Conservation (phyloP, 1,139 yeast genomes). For the Scheffersomyces illinoinensis region DNA sequence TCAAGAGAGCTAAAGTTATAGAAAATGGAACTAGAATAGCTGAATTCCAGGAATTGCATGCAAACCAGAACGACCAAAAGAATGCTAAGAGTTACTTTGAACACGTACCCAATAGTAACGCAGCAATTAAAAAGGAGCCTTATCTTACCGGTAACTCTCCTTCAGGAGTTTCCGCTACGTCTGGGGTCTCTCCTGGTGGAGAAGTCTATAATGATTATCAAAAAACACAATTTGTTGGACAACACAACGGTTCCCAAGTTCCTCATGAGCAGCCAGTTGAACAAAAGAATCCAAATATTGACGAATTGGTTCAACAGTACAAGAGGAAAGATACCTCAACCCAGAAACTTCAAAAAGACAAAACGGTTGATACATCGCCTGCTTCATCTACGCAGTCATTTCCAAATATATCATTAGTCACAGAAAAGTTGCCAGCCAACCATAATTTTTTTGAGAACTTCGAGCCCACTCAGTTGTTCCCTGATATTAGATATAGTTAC, state of each 20-base stretch:
- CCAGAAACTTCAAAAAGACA: conserved; percentile 4
- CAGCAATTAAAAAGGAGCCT: conserved; percentile 1
- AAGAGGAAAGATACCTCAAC: conserved; percentile 14
- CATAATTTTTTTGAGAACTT: conserved; percentile 47
- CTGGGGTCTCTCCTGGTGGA: conserved; percentile 37
- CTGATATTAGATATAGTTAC: conserved; percentile 32
- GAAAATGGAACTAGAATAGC: conserved; percentile 41
- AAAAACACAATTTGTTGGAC: not conserved
- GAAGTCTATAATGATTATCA: conserved; percentile 16
- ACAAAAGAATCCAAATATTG: conserved; percentile 20
- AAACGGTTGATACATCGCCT: conserved; percentile 35
- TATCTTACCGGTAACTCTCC: conserved; percentile 11
- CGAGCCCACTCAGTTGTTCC: conserved; percentile 53
- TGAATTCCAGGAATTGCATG: conserved; percentile 37
- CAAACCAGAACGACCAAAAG: conserved; percentile 24
- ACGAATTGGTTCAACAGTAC: conserved; percentile 34
- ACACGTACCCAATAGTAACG: conserved; percentile 1
- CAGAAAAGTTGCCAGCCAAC: conserved; percentile 44
- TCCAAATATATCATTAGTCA: conserved; percentile 49
- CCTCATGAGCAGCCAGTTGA: not conserved
- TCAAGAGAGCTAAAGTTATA: conserved; percentile 45
- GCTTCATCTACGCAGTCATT: conserved; percentile 41
- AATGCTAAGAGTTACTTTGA: conserved; percentile 19
- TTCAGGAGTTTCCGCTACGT: conserved; percentile 15
- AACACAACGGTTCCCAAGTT: not conserved